Evolutionary conservation across 2,329 filamentous ascomycete genomes (phyloP).

Genomic region (Aspergillus felis): DNA sequence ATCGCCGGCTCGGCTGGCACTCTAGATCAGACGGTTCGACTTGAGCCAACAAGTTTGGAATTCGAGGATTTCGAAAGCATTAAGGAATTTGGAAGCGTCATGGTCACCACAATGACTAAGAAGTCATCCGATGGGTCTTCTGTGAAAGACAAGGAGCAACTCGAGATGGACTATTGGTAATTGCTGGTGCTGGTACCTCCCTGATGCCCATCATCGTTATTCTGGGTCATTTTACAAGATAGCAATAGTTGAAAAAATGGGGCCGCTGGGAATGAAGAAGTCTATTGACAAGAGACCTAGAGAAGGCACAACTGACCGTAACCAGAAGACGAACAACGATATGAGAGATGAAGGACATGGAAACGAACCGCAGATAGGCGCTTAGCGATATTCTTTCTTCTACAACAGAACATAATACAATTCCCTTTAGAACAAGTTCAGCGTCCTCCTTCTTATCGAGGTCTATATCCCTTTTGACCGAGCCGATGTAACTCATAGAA

Average conservation of each 20-base stretch:
- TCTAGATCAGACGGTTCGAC: not conserved
- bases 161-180: conserved; percentile 10
- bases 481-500: not conserved
- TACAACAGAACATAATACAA: not conserved
- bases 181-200: not conserved
- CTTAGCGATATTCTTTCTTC: not conserved
- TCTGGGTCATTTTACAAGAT: not conserved
- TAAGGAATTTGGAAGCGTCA: conserved; percentile 18
- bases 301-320: no score
- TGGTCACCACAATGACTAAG: not conserved
- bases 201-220: not conserved
- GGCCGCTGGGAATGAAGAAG: no score
- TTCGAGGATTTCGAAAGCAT: conserved; percentile 19
- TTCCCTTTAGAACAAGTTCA: not conserved
- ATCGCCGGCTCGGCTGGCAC: not conserved
- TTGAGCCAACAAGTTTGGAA: conserved; percentile 6
- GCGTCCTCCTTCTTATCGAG: not conserved
- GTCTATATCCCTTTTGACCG: not conserved
- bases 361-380: not conserved
- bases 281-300: no score
- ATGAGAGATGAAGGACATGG: not conserved
- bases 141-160: not conserved
- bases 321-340: no score
- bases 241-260: no score
- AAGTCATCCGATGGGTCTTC: conserved; percentile 1